Conservation (phyloP, 2,329 filamentous ascomycete species). For the Alternaria rosae region DNA sequence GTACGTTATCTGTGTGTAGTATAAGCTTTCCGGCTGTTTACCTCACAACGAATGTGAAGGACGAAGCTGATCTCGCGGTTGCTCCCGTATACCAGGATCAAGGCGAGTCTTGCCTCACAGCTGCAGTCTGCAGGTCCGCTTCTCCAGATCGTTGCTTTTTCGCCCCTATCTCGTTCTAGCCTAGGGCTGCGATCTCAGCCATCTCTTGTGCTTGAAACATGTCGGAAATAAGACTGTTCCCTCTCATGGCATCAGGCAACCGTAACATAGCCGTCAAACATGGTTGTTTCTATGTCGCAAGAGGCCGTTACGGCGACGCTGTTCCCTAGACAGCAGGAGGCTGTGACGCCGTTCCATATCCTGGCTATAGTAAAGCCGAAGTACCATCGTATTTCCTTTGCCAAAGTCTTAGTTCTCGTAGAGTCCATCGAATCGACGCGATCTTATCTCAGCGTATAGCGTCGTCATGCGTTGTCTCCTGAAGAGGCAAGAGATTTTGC, state of each 20-base stretch:
- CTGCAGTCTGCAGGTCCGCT: slow-evolving; percentile 1
- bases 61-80: slow-evolving; percentile 13
- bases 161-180: background rate
- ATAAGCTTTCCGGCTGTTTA: slow-evolving; percentile 10
- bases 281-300: background rate
- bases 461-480: background rate
- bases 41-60: slow-evolving; percentile 8
- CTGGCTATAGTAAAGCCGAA: slow-evolving; percentile 3
- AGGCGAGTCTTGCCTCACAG: background rate
- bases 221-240: background rate
- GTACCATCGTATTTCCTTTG: background rate
- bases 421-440: background rate
- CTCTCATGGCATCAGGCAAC: background rate
- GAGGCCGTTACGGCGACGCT: background rate
- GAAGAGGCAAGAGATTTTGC: slow-evolving; percentile 1
- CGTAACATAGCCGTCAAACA: background rate
- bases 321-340: slow-evolving; percentile 17
- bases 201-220: background rate
- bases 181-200: background rate
- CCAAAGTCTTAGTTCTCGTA: background rate
- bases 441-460: slow-evolving; percentile 3
- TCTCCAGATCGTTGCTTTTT: slow-evolving; percentile 6
- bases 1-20: slow-evolving; percentile 10
- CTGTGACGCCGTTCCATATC: background rate
- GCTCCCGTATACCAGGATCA: slow-evolving; percentile 9